phyloP scores from a whole-genome alignment of 148 eudicot genomes.

The Camellia sinensis region DNA sequence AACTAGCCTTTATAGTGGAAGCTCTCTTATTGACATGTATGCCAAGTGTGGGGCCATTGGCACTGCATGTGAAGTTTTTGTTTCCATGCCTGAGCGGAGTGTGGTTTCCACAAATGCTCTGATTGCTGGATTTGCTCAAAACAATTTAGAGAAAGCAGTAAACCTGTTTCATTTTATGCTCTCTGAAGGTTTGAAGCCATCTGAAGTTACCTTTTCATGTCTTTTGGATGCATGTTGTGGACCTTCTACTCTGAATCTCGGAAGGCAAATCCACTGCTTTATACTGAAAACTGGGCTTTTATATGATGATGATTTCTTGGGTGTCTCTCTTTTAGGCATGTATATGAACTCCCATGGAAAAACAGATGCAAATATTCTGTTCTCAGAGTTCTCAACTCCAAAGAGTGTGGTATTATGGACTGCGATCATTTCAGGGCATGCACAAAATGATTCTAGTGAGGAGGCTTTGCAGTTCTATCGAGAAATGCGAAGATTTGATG shows the following conservation, averaged over 20 bases:
- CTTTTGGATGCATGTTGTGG: conserved; percentile 66
- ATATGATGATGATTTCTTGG: conserved; percentile 59
- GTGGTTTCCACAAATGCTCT: conserved; percentile 74
- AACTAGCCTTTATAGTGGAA: conserved; percentile 68
- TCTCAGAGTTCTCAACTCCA: conserved; percentile 59
- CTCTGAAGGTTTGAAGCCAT: conserved; percentile 55
- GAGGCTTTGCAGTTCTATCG: conserved; percentile 62
- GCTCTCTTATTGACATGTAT: conserved; percentile 95
- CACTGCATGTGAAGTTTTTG: conserved; percentile 56
- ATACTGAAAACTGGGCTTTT: conserved; percentile 52
- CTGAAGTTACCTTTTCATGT: conserved; percentile 77
- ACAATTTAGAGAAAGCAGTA: conserved; percentile 48
- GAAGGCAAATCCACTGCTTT: conserved; percentile 70
- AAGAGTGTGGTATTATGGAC: conserved; percentile 81
- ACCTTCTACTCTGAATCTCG: conserved; percentile 38
- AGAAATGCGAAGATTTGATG: conserved; percentile 59
- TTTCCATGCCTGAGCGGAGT: conserved; percentile 53
- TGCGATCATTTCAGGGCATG: conserved; percentile 76
- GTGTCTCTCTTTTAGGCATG: conserved; percentile 73
- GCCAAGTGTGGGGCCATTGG: conserved; percentile 64
- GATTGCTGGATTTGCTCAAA: conserved; percentile 64
- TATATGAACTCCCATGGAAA: conserved; percentile 45
- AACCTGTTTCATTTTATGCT: conserved; percentile 51
- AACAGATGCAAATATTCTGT: conserved; percentile 53
- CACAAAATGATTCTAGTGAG: conserved; percentile 51